Conservation (phyloP, 2,329 filamentous ascomycete genomes). For the Sporothrix euskadiensis region DNA sequence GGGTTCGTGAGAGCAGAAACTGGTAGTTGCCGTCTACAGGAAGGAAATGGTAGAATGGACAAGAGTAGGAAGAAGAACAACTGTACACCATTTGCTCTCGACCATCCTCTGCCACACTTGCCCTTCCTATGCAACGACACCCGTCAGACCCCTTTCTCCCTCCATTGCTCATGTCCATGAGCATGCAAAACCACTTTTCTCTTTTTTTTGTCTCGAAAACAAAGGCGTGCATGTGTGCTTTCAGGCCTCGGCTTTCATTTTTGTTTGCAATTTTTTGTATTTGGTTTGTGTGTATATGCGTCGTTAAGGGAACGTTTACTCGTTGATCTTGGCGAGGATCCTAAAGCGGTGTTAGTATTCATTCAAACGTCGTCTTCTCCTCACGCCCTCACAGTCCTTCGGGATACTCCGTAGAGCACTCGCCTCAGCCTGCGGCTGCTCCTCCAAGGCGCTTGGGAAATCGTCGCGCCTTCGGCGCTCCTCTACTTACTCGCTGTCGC, state of each 20-base stretch:
- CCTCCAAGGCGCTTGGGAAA: not conserved
- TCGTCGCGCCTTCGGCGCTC: not conserved
- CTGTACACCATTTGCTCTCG: no score
- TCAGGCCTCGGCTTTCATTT: not conserved
- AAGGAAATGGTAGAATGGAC: no score
- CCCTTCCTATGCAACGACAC: not conserved
- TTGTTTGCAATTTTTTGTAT: slow-evolving; percentile 27
- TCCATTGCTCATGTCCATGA: slow-evolving; percentile 10
- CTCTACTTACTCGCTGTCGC: slow-evolving; percentile 88
- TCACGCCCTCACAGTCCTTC: no score
- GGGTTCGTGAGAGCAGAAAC: not conserved
- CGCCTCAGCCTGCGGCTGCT: not conserved
- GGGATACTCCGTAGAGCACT: no score
- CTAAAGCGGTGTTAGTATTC: slow-evolving; percentile 47
- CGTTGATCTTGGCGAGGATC: slow-evolving; percentile 98
- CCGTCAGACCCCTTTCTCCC: not conserved
- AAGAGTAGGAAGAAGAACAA: not conserved
- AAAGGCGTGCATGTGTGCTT: not conserved
- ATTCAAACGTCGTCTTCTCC: no score
- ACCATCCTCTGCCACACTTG: no score
- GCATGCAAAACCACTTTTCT: not conserved
- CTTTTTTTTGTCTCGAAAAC: slow-evolving; percentile 9
- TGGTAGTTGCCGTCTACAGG: not conserved
- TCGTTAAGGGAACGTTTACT: slow-evolving; percentile 57
- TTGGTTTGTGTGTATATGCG: slow-evolving; percentile 32